A percentile compares a stretch with the other conserved stretches of the same genome.
Conservation (phyloP, 2,329 filamentous ascomycete genomes). For the Trematosphaeria pertusa region DNA sequence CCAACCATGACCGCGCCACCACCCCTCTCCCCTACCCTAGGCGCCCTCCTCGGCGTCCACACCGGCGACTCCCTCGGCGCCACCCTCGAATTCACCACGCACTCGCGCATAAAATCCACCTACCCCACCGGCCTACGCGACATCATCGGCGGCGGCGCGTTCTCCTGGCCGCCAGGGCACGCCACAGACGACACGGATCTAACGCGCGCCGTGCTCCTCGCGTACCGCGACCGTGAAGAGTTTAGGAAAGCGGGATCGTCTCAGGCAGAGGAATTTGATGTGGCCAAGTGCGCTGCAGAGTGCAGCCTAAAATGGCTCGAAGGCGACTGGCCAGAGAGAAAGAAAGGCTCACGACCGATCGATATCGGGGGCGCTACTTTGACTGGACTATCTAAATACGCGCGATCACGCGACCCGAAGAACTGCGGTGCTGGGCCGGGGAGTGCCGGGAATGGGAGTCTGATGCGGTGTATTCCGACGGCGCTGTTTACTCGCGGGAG, state of each 20-base stretch:
- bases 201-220: constrained; percentile 55
- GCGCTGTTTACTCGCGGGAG: constrained; percentile 48
- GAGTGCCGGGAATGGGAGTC: constrained; percentile 54
- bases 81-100: constrained; percentile 53
- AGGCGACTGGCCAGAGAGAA: constrained; percentile 54
- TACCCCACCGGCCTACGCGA: constrained; percentile 51
- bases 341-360: constrained; percentile 36
- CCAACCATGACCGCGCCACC: too few relatives aligned
- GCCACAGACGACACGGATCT: constrained; percentile 60
- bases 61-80: constrained; percentile 58
- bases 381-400: constrained; percentile 42
- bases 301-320: constrained; percentile 53
- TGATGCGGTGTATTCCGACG: constrained; percentile 59
- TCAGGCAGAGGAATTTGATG: constrained; percentile 23
- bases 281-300: constrained; percentile 46
- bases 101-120: constrained; percentile 37
- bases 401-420: constrained; percentile 34
- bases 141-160: constrained; percentile 56
- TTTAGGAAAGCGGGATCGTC: constrained; percentile 1
- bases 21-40: constrained; percentile 44
- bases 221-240: constrained; percentile 47
- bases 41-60: constrained; percentile 57
- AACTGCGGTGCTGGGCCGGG: constrained; percentile 49
- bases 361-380: constrained; percentile 54
- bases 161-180: constrained; percentile 53